These are phyloP conservation scores for Gardenia jasminoides DNA, from an alignment of 257 asterid species.

Conservation along the genomic window DNA sequence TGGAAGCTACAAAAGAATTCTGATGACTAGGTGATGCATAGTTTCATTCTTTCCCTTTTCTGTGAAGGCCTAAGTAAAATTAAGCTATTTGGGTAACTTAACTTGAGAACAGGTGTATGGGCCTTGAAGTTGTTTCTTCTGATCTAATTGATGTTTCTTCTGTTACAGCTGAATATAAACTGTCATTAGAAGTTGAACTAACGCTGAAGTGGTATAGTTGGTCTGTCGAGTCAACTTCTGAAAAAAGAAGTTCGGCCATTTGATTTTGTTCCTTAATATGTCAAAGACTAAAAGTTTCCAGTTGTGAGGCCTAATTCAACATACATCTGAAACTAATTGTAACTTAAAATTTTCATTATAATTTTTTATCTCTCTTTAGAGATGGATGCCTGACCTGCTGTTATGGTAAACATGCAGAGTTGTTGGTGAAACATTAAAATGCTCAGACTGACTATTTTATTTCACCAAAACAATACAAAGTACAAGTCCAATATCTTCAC, in stretches of 20 bases:
- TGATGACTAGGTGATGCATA: not conserved
- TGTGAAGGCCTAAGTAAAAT: not conserved
- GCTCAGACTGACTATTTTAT: not conserved
- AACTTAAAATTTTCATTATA: too few species aligned
- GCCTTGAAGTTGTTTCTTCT: not conserved
- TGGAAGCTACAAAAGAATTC: too few species aligned
- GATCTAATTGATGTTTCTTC: not conserved
- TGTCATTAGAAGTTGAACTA: not conserved
- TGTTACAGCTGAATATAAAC: not conserved
- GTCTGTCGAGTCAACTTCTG: not conserved
- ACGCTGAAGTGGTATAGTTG: not conserved
- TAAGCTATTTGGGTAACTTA: not conserved
- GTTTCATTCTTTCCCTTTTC: not conserved
- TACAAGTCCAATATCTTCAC: not conserved
- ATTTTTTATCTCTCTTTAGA: not conserved
- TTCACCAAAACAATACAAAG: not conserved
- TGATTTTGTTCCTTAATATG: not conserved
- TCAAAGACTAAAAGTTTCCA: too few species aligned
- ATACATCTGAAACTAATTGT: too few species aligned
- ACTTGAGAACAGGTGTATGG: not conserved
- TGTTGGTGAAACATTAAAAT: not conserved
- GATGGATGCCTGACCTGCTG: not conserved
- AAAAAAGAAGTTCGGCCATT: too few species aligned
- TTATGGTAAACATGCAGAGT: not conserved
- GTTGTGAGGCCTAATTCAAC: too few species aligned